A percentile compares a stretch with the other conserved stretches of the same genome.
Evolutionary conservation across 2,329 filamentous ascomycete species (phyloP).

Genomic region (Neopestalotiopsis sp.): DNA sequence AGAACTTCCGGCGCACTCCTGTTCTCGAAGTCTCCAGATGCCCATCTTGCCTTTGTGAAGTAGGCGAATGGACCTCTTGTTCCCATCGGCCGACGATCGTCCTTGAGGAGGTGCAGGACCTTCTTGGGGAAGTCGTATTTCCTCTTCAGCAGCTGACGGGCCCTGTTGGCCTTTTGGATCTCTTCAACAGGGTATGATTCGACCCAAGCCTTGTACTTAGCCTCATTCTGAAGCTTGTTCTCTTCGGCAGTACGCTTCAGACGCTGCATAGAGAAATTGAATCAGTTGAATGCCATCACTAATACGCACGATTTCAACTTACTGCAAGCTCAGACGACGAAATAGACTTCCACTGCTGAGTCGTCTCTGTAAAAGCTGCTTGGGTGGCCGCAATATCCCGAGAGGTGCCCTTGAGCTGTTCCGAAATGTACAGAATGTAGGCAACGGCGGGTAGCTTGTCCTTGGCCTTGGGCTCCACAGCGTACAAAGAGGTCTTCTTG

Average conservation of each 20-base stretch:
- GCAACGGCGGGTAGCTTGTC: conserved; percentile 32
- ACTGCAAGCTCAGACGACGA: conserved; percentile 50
- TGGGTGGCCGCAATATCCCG: neutral
- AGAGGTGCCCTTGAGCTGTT: conserved; percentile 33
- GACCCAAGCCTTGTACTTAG: conserved; percentile 54
- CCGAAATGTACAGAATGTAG: conserved; percentile 46
- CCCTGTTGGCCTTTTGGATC: conserved; percentile 53
- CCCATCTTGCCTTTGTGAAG: conserved; percentile 47
- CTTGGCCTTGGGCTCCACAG: conserved; percentile 39
- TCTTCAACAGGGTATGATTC: conserved; percentile 44
- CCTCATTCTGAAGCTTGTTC: conserved; percentile 49
- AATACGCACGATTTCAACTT: conserved; percentile 28
- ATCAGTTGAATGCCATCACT: conserved; percentile 7
- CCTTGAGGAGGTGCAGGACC: conserved; percentile 41
- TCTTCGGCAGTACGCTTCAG: conserved; percentile 39
- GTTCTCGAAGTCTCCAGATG: conserved; percentile 31
- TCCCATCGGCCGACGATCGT: conserved; percentile 54
- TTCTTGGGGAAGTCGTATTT: conserved; percentile 37
- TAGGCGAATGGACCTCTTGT: conserved; percentile 38
- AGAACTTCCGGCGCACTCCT: conserved; percentile 26
- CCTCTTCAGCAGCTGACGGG: conserved; percentile 48
- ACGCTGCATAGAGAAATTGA: conserved; percentile 35
- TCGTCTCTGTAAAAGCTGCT: conserved; percentile 23
- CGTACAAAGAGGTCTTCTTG: conserved; percentile 47
- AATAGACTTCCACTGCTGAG: conserved; percentile 45